Percentiles rank a stretch among this genome's conserved stretches.
Conservation (phyloP, 768 basidiomycete genomes). For the Boletus subparvulus region DNA sequence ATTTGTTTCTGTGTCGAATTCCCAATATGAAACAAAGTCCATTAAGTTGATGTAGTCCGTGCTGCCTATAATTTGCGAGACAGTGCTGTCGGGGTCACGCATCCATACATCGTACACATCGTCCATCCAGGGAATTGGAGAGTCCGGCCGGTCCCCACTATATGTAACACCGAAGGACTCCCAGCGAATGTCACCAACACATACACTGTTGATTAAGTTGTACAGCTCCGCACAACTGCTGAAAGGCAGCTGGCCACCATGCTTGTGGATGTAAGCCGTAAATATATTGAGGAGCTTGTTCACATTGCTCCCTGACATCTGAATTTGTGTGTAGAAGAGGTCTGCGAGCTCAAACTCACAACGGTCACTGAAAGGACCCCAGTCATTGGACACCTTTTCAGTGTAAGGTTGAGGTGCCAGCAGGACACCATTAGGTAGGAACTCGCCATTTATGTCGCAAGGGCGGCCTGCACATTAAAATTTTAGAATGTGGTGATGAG, state of each 20-base stretch:
- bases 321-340: neutral
- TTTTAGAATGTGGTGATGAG: no score
- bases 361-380: neutral
- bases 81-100: neutral
- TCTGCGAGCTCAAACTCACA: neutral
- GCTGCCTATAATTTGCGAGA: neutral
- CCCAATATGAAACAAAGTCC: neutral
- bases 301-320: neutral
- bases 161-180: neutral
- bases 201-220: neutral
- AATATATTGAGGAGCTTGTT: neutral
- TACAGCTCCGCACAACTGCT: neutral
- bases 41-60: neutral
- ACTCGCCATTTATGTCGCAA: neutral
- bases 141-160: neutral
- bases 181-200: neutral
- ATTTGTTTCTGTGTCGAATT: neutral
- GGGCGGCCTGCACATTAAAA: neutral
- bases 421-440: constrained; percentile 8
- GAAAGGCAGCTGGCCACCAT: neutral
- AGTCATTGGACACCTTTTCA: neutral
- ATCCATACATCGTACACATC: neutral
- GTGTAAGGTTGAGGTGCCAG: neutral
- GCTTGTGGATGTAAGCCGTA: neutral
- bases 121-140: neutral